Conservation (phyloP, 2,329 filamentous ascomycete species). For the Mycosphaerella arachidis region DNA sequence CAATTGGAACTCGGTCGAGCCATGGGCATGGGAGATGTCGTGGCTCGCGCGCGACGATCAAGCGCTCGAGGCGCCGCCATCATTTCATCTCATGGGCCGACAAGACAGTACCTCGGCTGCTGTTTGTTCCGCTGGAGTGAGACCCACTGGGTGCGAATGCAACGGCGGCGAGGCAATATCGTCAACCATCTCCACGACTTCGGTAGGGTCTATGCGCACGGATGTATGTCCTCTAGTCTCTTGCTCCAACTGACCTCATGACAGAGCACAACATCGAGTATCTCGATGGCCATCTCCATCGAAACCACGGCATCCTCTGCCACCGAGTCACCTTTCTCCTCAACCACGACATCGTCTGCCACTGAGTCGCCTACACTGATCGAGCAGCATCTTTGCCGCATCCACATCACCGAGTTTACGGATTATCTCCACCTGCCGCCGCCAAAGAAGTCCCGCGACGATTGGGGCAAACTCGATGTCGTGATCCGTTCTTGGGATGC, state of each 20-base stretch:
- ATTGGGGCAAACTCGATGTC: background rate
- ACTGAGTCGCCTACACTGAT: background rate
- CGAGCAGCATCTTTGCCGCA: background rate
- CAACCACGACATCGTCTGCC: too few relatives aligned
- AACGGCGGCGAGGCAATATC: background rate
- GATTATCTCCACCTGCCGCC: too few relatives aligned
- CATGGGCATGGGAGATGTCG: background rate
- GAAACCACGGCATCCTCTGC: background rate
- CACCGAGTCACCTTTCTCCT: too few relatives aligned
- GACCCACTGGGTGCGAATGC: background rate
- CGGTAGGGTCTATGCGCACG: background rate
- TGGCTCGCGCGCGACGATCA: background rate
- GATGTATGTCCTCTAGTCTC: too few relatives aligned
- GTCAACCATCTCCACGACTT: background rate
- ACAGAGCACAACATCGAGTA: background rate
- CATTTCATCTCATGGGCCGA: too few relatives aligned
- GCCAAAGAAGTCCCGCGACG: too few relatives aligned
- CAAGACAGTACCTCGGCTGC: background rate
- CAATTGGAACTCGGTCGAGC: background rate
- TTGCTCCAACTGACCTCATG: too few relatives aligned
- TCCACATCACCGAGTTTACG: background rate
- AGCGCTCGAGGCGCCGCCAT: background rate
- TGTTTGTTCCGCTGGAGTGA: background rate
- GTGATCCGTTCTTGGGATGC: background rate
- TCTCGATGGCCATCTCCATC: background rate